Evolutionary conservation across 441 rosid species (phyloP).

Genomic region (Arabidopsis lyrata): DNA sequence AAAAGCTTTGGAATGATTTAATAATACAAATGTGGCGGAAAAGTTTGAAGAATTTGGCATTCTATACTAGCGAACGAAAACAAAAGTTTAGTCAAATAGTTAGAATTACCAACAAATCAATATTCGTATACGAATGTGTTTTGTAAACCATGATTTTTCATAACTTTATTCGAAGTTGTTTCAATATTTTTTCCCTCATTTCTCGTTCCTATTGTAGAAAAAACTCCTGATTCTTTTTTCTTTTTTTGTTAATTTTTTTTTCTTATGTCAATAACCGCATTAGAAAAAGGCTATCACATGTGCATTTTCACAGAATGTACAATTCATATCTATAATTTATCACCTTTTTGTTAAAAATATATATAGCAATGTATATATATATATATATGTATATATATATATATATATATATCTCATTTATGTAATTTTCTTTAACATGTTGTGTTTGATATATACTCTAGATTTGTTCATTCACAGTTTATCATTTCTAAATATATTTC

Average conservation of each 20-base stretch:
- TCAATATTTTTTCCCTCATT: too few species aligned
- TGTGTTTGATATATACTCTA: background rate
- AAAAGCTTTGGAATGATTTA: conserved; percentile 4
- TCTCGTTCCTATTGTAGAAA: conserved; percentile 15
- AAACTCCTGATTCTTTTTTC: background rate
- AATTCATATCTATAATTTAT: background rate
- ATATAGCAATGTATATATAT: too few species aligned
- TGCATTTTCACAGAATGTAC: background rate
- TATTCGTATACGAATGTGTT: conserved; percentile 37
- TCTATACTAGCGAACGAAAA: conserved; percentile 31
- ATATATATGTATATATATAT: background rate
- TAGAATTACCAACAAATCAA: conserved; percentile 12
- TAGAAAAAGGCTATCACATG: background rate
- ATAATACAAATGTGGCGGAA: conserved; percentile 24
- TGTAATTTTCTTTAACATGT: background rate
- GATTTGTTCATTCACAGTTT: background rate
- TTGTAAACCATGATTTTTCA: conserved; percentile 16
- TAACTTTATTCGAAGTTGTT: conserved; percentile 3
- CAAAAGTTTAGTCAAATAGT: conserved; percentile 35
- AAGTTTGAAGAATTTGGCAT: conserved; percentile 35
- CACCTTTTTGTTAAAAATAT: background rate
- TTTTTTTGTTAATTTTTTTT: background rate
- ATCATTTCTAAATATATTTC: too few species aligned
- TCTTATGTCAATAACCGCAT: background rate
- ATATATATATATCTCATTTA: background rate